Percentiles rank a stretch among this genome's conserved stretches.
Evolutionary conservation across 2,329 filamentous ascomycete species (phyloP).

Genomic region (Talaromyces marneffei): DNA sequence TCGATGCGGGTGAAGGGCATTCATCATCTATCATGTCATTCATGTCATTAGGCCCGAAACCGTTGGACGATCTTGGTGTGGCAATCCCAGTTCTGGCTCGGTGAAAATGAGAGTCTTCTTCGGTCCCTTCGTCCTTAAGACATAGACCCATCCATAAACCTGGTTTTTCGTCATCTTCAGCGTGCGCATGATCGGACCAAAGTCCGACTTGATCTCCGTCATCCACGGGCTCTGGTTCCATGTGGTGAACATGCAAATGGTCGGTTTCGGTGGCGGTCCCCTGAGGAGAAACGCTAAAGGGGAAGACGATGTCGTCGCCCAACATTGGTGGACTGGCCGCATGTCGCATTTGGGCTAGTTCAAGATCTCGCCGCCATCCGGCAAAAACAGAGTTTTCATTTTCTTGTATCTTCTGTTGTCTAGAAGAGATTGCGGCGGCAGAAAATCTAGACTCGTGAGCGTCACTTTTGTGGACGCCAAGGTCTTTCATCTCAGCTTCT

Average conservation of each 20-base stretch:
- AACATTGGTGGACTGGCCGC: constrained; percentile 76
- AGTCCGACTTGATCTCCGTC: constrained; percentile 55
- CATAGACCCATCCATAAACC: constrained; percentile 42
- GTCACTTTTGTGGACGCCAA: constrained; percentile 26
- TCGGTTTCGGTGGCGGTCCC: constrained; percentile 77
- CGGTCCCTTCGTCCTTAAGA: constrained; percentile 21
- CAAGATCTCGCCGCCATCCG: constrained; percentile 20
- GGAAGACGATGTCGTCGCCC: constrained; percentile 72
- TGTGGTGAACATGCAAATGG: constrained; percentile 45
- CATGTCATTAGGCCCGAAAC: constrained; percentile 8
- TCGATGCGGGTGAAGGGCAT: neutral
- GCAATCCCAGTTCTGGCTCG: constrained; percentile 20
- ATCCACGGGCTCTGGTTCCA: constrained; percentile 45
- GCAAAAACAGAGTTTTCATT: constrained; percentile 14
- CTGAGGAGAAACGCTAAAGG: constrained; percentile 75
- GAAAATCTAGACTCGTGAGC: constrained; percentile 29
- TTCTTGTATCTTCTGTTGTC: constrained; percentile 17
- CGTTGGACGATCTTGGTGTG: constrained; percentile 22
- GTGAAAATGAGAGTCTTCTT: constrained; percentile 13
- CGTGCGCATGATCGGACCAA: constrained; percentile 68
- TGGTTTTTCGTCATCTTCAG: constrained; percentile 30
- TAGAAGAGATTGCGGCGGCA: constrained; percentile 25
- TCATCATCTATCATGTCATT: constrained; percentile 18
- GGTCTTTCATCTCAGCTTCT: constrained; percentile 48
- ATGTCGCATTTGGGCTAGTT: constrained; percentile 52